Evolutionary conservation across 768 basidiomycete genomes (phyloP).

Genomic region (Lepiota brunneoincarnata): DNA sequence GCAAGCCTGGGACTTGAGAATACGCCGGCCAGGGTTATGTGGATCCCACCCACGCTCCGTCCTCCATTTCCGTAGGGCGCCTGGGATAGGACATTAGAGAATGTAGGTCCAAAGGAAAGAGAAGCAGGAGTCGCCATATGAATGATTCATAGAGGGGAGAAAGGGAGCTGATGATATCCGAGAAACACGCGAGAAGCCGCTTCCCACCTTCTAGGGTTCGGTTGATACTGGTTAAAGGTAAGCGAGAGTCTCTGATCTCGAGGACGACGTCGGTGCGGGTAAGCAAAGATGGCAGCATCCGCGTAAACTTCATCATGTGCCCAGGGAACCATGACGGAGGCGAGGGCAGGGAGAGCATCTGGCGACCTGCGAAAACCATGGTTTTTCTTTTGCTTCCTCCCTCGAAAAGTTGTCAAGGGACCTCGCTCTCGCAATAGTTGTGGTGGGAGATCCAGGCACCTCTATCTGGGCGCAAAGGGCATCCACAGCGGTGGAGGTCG

Average conservation of each 20-base stretch:
- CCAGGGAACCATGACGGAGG: slow-evolving; percentile 95
- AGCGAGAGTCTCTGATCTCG: slow-evolving; percentile 89
- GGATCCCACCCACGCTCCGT: slow-evolving; percentile 61
- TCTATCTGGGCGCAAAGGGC: too few relatives aligned
- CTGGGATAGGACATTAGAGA: slow-evolving; percentile 31
- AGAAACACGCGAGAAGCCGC: slow-evolving; percentile 23
- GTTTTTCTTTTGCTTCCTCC: background rate
- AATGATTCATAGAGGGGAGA: background rate
- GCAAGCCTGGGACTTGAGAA: slow-evolving; percentile 47
- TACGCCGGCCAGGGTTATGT: slow-evolving; percentile 35
- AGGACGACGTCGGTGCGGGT: slow-evolving; percentile 88
- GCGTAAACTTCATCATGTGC: slow-evolving; percentile 89
- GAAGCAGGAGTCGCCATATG: slow-evolving; percentile 2
- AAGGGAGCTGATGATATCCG: slow-evolving; percentile 15
- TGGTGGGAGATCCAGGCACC: too few relatives aligned
- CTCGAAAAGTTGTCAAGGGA: background rate
- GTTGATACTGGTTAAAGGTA: slow-evolving; percentile 94
- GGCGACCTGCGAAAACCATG: slow-evolving; percentile 36
- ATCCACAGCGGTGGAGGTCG: too few relatives aligned
- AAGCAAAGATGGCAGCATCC: slow-evolving; percentile 72
- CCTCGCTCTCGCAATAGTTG: background rate
- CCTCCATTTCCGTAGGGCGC: slow-evolving; percentile 66
- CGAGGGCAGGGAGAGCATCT: slow-evolving; percentile 48
- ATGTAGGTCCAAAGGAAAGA: slow-evolving; percentile 13
- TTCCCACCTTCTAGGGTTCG: slow-evolving; percentile 74